Evolutionary conservation across 345 rosid species (phyloP).

Genomic region (Brassica rapa): DNA sequence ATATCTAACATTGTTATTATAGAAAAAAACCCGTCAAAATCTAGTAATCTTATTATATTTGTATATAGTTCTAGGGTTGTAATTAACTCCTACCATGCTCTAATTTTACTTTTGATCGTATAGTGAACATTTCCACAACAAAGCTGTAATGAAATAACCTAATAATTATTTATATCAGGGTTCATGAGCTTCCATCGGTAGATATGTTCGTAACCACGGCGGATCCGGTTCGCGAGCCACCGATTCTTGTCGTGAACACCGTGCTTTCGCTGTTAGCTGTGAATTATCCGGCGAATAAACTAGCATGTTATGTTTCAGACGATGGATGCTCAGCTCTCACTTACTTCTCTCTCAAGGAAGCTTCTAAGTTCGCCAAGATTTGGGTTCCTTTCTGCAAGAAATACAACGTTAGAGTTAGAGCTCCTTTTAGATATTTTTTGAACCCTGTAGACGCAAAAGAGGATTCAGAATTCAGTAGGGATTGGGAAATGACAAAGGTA

Average conservation of each 20-base stretch:
- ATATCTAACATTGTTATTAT: no score
- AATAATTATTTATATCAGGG: constrained; percentile 33
- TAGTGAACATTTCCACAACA: not conserved
- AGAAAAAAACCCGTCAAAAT: no score
- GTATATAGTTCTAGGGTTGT: not conserved
- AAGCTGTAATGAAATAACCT: not conserved
- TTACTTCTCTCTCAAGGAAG: constrained; percentile 61
- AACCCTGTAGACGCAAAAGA: not conserved
- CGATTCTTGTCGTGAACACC: constrained; percentile 39
- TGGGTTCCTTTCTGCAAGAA: constrained; percentile 82
- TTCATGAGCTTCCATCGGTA: constrained; percentile 53
- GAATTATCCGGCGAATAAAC: constrained; percentile 55
- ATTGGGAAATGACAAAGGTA: constrained; percentile 57
- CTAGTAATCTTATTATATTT: not conserved
- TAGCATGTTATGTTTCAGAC: constrained; percentile 62
- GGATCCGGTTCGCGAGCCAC: constrained; percentile 36
- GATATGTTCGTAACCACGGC: constrained; percentile 64
- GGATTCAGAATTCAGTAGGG: constrained; percentile 49
- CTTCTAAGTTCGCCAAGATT: constrained; percentile 58
- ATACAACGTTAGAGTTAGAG: constrained; percentile 53
- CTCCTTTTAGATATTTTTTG: constrained; percentile 68
- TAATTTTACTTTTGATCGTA: not conserved
- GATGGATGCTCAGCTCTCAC: constrained; percentile 65
- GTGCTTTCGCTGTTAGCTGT: constrained; percentile 53
- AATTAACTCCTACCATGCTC: not conserved